Percentiles rank a stretch among this genome's conserved stretches.
Conservation (phyloP, 2,329 filamentous ascomycete species). For the Pseudogymnoascus sp. region DNA sequence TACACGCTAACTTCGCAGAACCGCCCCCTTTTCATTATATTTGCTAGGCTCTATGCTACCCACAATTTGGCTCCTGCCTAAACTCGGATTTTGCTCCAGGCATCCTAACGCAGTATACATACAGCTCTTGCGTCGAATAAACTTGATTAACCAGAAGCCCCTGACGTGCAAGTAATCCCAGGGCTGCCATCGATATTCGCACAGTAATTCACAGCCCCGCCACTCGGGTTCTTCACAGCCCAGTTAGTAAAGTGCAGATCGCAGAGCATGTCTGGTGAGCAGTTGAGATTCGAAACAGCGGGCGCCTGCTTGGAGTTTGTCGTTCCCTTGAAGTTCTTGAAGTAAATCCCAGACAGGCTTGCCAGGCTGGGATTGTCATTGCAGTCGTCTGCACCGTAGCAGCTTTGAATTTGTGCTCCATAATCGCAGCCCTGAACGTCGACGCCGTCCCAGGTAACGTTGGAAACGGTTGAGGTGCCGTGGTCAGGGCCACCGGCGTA, state of each 20-base stretch:
- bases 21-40: too few relatives aligned
- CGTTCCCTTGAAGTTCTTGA: conserved; percentile 32
- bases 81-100: not conserved
- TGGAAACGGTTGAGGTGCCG: conserved; percentile 32
- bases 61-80: too few relatives aligned
- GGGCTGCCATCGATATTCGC: conserved; percentile 27
- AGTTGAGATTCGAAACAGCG: conserved; percentile 31
- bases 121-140: not conserved
- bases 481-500: conserved; percentile 33
- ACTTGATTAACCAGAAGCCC: conserved; percentile 27
- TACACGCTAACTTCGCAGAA: too few relatives aligned
- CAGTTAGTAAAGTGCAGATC: conserved; percentile 29
- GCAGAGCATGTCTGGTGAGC: conserved; percentile 32
- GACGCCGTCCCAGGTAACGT: conserved; percentile 35
- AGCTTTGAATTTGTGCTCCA: conserved; percentile 38
- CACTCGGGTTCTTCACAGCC: conserved; percentile 28
- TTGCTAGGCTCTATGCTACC: not conserved
- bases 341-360: conserved; percentile 28
- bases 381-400: conserved; percentile 35
- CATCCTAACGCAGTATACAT: not conserved
- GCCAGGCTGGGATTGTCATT: conserved; percentile 29
- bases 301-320: conserved; percentile 31
- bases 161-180: conserved; percentile 28
- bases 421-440: conserved; percentile 33
- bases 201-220: conserved; percentile 28